Evolutionary conservation across 2,329 filamentous ascomycete species (phyloP).

Genomic region (Pestalotiopsis sp.): DNA sequence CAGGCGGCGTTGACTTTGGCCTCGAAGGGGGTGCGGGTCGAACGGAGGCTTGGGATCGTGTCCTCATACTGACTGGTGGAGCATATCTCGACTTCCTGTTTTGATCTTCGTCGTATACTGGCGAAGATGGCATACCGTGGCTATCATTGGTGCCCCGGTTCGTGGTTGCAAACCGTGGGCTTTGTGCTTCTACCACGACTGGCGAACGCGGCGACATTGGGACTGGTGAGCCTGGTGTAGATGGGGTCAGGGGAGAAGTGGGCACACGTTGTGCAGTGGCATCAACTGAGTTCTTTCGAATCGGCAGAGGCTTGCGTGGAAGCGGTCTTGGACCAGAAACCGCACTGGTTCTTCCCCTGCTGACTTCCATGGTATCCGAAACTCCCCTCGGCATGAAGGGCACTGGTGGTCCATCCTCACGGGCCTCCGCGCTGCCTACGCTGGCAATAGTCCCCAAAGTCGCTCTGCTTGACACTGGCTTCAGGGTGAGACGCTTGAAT

Average conservation of each 20-base stretch:
- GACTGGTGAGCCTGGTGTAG: background rate
- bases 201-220: background rate
- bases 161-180: background rate
- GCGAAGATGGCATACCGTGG: background rate
- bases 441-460: slow-evolving; percentile 54
- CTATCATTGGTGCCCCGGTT: background rate
- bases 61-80: slow-evolving; percentile 47
- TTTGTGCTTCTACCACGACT: background rate
- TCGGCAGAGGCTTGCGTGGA: slow-evolving; percentile 33
- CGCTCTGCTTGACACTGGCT: slow-evolving; percentile 46
- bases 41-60: slow-evolving; percentile 36
- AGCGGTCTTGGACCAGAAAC: slow-evolving; percentile 21
- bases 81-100: slow-evolving; percentile 35
- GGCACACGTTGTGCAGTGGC: background rate
- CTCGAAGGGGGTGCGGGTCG: slow-evolving; percentile 38
- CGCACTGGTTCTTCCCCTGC: background rate
- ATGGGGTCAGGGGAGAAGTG: background rate
- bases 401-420: slow-evolving; percentile 24
- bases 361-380: background rate
- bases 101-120: slow-evolving; percentile 4
- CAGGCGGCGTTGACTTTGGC: slow-evolving; percentile 37
- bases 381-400: background rate
- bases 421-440: slow-evolving; percentile 46
- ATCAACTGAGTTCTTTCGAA: slow-evolving; percentile 9
- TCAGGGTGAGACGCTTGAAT: slow-evolving; percentile 39